These are phyloP conservation scores for Penicillium sp. DNA, from an alignment of 2,329 filamentous ascomycete species.

Conservation along the genomic window DNA sequence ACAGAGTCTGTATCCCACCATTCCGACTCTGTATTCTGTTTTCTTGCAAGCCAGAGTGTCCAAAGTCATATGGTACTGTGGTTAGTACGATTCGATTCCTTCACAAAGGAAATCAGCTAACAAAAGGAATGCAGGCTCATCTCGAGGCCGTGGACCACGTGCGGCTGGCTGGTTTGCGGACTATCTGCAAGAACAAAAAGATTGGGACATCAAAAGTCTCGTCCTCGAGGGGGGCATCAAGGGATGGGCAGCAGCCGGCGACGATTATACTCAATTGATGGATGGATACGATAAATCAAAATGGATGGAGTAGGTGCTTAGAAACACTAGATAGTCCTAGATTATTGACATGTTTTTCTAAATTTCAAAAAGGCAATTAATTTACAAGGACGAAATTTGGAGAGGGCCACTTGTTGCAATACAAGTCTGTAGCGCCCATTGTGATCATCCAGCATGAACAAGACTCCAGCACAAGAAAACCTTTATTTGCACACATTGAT, in stretches of 20 bases:
- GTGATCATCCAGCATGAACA: not conserved
- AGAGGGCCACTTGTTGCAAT: not conserved
- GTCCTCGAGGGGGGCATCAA: slow-evolving; percentile 55
- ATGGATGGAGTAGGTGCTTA: slow-evolving; percentile 1
- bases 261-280: slow-evolving; percentile 50
- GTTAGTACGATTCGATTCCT: slow-evolving; percentile 26
- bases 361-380: not conserved
- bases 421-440: not conserved
- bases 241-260: slow-evolving; percentile 53
- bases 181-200: slow-evolving; percentile 45
- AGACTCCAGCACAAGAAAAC: slow-evolving; percentile 2
- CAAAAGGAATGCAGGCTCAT: slow-evolving; percentile 49
- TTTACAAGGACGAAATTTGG: not conserved
- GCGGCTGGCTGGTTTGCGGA: slow-evolving; percentile 58
- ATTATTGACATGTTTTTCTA: not conserved
- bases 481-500: slow-evolving; percentile 17
- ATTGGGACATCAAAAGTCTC: slow-evolving; percentile 49
- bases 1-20: slow-evolving; percentile 40
- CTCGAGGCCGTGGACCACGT: slow-evolving; percentile 53
- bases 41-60: slow-evolving; percentile 30
- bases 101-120: not conserved
- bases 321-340: not conserved
- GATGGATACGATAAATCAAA: slow-evolving; percentile 40
- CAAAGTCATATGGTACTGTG: slow-evolving; percentile 43
- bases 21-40: slow-evolving; percentile 39